Evolutionary conservation across 2,329 filamentous ascomycete genomes (phyloP).

Genomic region (Xylariaceae sp.): DNA sequence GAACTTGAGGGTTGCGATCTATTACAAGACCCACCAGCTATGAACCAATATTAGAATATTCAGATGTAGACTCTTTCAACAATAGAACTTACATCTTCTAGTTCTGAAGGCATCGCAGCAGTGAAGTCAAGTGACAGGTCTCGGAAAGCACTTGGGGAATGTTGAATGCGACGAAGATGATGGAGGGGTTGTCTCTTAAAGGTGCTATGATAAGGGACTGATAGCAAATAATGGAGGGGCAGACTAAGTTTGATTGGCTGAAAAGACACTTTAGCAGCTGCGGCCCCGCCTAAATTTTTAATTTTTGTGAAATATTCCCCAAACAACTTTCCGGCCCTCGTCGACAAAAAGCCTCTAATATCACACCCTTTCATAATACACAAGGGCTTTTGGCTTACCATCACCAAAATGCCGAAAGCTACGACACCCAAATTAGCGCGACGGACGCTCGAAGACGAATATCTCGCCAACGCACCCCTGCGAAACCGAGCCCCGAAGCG

Average conservation of each 20-base stretch:
- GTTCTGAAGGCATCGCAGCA: slow-evolving; percentile 64
- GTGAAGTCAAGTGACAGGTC: neutral
- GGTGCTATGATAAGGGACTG: slow-evolving; percentile 16
- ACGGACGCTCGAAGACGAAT: slow-evolving; percentile 77
- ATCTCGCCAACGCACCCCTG: slow-evolving; percentile 62
- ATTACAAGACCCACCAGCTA: slow-evolving; percentile 91
- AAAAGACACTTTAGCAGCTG: neutral
- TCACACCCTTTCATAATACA: neutral
- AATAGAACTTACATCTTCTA: slow-evolving; percentile 62
- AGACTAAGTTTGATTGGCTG: slow-evolving; percentile 2
- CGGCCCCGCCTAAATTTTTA: slow-evolving; percentile 14
- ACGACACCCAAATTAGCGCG: slow-evolving; percentile 53
- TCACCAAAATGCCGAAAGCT: slow-evolving; percentile 72
- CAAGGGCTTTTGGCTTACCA: neutral
- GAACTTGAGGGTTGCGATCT: slow-evolving; percentile 86
- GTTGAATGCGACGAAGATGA: neutral
- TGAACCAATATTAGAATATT: too few relatives aligned
- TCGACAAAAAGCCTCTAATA: neutral
- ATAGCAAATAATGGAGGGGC: slow-evolving; percentile 16
- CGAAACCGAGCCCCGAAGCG: slow-evolving; percentile 72
- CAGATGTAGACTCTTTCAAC: slow-evolving; percentile 6
- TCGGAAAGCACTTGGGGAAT: neutral
- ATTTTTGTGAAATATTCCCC: slow-evolving; percentile 13
- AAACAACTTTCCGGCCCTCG: neutral
- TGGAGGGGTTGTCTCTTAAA: slow-evolving; percentile 16